Evolutionary conservation across 345 rosid species (phyloP), one percentile per base, ranked within the genome.

Genomic region (Populus tremula): DNA sequence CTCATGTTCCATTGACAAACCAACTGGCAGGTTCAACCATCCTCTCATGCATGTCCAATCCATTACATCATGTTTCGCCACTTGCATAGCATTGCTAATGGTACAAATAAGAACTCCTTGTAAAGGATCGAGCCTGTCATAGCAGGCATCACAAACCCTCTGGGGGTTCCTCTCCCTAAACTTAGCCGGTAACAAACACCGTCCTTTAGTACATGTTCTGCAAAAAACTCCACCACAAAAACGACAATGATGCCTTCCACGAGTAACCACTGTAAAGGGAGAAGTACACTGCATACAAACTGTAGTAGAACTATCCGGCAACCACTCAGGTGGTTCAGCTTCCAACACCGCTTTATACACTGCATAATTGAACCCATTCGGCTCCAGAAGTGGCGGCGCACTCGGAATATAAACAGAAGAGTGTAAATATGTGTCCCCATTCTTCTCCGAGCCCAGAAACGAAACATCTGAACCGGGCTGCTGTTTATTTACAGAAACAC

Each of bases 181-280:
- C 76, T 90, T 90, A 77, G 75, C 83, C 3, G 99, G 99, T 80
- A 96, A 77, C 75, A 93, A 83, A 79, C 94, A 92, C 89, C 93
- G 86, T 45, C 99, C 99, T 79, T 88, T 91, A 38, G 92, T 86
- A 79, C 99, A 96, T 11, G 76, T 79, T 71, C 97, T 87, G 82
- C 99, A 96, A 81, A 93, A 96, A 38, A 96, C 75, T 56, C 98
- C 97, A 69, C 99, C 99, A 81, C 99, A 96, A 79, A 92, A 91
- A 71, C 97, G 92, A 74, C 99, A 96, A 78, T 96, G 99, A 86
- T 96, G 99, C 83, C 99, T 91, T 6, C 99, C 99, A 70, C 98
- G 84, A 0, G 97, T 89, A 53, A 96, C 20, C 0, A 93, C 95
- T 6, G 97, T 93, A 83, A 96, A 96, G 29, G 92, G 90, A 63